Conservation (phyloP, 176 grass and related monocot species). For the Pharus latifolius region DNA sequence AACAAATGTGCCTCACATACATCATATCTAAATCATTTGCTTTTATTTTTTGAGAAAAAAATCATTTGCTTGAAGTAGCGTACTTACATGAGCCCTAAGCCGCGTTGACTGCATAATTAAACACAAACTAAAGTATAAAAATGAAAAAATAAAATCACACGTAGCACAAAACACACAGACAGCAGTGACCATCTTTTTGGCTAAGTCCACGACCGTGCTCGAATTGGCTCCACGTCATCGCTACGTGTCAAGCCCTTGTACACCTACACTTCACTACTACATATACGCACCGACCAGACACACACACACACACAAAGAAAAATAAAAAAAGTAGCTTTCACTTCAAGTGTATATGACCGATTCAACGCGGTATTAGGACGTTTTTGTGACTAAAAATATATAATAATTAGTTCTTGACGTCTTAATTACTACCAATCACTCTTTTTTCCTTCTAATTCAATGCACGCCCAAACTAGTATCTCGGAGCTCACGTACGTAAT, state of each 20-base stretch:
- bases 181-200: too few species aligned
- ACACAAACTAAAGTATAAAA: too few species aligned
- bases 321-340: too few species aligned
- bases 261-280: not conserved
- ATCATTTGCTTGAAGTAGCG: too few species aligned
- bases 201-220: too few species aligned
- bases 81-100: not conserved
- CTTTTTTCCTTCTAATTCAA: not conserved
- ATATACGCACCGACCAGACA: conserved; percentile 24
- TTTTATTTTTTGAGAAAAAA: too few species aligned
- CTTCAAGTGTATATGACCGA: not conserved
- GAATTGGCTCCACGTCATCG: not conserved
- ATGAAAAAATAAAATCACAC: too few species aligned
- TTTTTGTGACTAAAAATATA: not conserved
- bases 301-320: not conserved
- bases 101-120: conserved; percentile 3
- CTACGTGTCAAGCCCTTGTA: not conserved
- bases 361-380: conserved; percentile 37
- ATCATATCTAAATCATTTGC: too few species aligned
- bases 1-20: too few species aligned
- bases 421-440: not conserved
- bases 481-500: conserved; percentile 2
- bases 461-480: not conserved
- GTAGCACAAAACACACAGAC: too few species aligned
- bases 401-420: too few species aligned